Evolutionary conservation across 306 rosid species (phyloP), one percentile per base, ranked within the genome.

Genomic region (Vigna reflexopilosa): DNA sequence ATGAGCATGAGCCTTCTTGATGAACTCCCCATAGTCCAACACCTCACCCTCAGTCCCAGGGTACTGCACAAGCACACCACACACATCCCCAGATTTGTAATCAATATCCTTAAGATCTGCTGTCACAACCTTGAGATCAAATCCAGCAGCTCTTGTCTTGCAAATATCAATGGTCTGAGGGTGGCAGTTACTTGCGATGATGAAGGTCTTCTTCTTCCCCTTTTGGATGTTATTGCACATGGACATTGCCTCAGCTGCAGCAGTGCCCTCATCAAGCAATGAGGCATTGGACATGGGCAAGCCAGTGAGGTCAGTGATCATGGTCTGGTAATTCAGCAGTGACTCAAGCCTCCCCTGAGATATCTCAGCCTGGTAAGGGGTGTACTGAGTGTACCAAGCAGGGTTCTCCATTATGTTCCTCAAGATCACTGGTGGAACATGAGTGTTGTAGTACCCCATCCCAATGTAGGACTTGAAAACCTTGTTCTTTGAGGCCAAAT

Each of bases 161-260:
- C 99, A 96, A 20, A 96, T 77, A 67, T 96, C 99, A 54, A 91
- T 89, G 2, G 99, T 93, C 72, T 96, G 99, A 1, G 99, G 99
- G 67, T 96, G 99, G 49, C 97, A 91, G 75, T 93, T 91, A 69
- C 63, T 91, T 1, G 98, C 96, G 76, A 96, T 96, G 3, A 93
- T 20, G 55, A 96, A 96, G 56, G 98, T 96, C 79, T 96, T 96
- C 83, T 90, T 93, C 93, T 96, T 96, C 38, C 97, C 96, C 72
- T 96, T 96, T 20, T 14, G 89, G 65, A 93, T 93, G 64, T 96
- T 84, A 32, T 93, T 93, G 63, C 99, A 93, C 99, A 96, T 96
- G 1, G 99, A 92, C 99, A 96, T 96, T 56, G 99, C 99, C 83
- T 96, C 99, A 1, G 99, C 98, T 0, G 99, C 98, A 1, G 99